phyloP scores from a whole-genome alignment of 495 filamentous ascomycete species.

The Penicillium canariense region DNA sequence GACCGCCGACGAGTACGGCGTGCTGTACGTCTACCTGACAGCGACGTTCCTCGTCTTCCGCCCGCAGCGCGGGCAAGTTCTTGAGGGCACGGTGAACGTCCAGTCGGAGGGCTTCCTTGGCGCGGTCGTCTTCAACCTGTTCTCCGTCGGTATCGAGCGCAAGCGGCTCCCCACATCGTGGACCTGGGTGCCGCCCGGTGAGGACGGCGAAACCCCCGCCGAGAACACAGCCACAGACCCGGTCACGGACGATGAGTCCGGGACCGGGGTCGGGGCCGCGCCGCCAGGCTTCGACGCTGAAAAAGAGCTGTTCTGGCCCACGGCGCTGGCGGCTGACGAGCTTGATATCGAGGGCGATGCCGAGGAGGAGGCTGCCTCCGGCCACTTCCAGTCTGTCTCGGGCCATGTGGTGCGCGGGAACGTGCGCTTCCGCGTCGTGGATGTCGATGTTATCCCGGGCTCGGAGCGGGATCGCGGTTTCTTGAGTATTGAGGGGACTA shows the following conservation, averaged over 20 bases:
- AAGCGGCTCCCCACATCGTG: conserved; percentile 64
- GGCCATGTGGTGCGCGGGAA: conserved; percentile 61
- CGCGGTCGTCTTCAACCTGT: conserved; percentile 69
- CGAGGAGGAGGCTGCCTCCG: conserved; percentile 41
- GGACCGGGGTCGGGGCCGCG: conserved; percentile 10
- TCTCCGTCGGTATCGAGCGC: conserved; percentile 68
- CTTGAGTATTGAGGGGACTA: conserved; percentile 67
- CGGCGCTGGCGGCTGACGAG: conserved; percentile 33
- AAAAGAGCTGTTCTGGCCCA: conserved; percentile 45
- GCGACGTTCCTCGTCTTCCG: conserved; percentile 70
- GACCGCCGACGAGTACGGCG: conserved; percentile 65
- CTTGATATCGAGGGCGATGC: conserved; percentile 27
- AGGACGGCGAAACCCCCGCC: conserved; percentile 27
- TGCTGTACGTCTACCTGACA: conserved; percentile 66
- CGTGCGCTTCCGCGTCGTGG: conserved; percentile 60
- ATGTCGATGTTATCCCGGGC: conserved; percentile 58
- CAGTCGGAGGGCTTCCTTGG: conserved; percentile 72
- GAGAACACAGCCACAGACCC: conserved; percentile 7
- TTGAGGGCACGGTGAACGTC: conserved; percentile 69
- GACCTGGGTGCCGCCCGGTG: conserved; percentile 56
- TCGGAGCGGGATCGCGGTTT: conserved; percentile 59
- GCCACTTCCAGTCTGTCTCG: conserved; percentile 61
- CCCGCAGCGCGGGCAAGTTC: conserved; percentile 53
- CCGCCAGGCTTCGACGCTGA: conserved; percentile 35
- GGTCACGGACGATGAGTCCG: conserved; percentile 37